phyloP scores from a whole-genome alignment of 352 stramenopile genomes.

The Pythium apleroticum region DNA sequence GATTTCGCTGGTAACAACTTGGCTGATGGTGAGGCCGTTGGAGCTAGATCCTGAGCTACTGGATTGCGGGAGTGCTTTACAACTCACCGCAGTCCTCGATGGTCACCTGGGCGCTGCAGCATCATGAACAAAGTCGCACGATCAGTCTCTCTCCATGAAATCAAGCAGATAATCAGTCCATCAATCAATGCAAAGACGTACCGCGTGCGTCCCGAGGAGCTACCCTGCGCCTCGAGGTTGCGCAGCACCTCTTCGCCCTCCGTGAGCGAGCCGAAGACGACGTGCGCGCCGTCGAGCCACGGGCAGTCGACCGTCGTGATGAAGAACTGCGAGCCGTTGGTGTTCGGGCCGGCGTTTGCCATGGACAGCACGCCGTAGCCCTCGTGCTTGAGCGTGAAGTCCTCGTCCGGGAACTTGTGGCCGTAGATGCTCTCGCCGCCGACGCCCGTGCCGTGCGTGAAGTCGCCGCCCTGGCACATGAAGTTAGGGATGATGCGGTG shows the following conservation, averaged over 20 bases:
- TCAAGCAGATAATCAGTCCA: too few relatives aligned
- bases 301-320: slow-evolving; percentile 92
- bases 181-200: slow-evolving; percentile 47
- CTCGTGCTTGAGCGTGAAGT: slow-evolving; percentile 94
- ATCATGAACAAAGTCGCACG: slow-evolving; percentile 1
- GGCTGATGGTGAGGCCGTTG: neutral
- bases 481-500: slow-evolving; percentile 94
- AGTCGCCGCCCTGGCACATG: slow-evolving; percentile 97
- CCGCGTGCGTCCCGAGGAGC: slow-evolving; percentile 85
- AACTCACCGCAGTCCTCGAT: slow-evolving; percentile 97
- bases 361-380: slow-evolving; percentile 92
- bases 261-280: slow-evolving; percentile 93
- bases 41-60: neutral
- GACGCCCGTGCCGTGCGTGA: slow-evolving; percentile 91
- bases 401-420: slow-evolving; percentile 94
- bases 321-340: slow-evolving; percentile 99
- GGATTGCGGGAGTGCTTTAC: slow-evolving; percentile 37
- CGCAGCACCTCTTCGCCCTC: slow-evolving; percentile 97
- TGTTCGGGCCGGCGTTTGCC: slow-evolving; percentile 97
- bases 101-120: slow-evolving; percentile 65
- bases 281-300: slow-evolving; percentile 88
- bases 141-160: neutral
- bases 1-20: neutral
- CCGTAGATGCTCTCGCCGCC: slow-evolving; percentile 95
- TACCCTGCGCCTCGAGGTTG: slow-evolving; percentile 94